phyloP scores from a whole-genome alignment of 805 yeast genomes.

The Hanseniaspora vineae region DNA sequence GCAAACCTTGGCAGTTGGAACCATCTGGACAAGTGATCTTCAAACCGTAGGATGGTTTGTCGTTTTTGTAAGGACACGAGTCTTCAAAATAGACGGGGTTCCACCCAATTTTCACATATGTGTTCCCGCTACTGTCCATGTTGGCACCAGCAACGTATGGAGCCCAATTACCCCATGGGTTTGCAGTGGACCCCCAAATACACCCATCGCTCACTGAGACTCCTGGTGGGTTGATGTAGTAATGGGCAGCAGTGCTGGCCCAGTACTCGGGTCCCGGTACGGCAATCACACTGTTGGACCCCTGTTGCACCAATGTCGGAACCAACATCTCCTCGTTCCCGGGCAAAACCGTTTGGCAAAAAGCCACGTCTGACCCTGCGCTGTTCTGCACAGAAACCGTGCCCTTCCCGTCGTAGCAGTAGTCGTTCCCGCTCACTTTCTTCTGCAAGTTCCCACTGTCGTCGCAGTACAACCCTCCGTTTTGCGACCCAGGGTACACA shows the following conservation, averaged over 20 bases:
- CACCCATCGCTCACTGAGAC: conserved; percentile 65
- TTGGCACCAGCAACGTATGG: conserved; percentile 92
- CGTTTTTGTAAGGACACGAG: conserved; percentile 37
- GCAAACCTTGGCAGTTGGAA: conserved; percentile 55
- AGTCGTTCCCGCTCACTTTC: conserved; percentile 42
- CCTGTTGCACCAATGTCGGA: conserved; percentile 56
- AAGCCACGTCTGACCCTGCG: conserved; percentile 51
- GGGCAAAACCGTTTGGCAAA: conserved; percentile 88
- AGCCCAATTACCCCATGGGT: conserved; percentile 81
- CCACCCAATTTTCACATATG: conserved; percentile 82
- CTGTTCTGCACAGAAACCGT: conserved; percentile 50
- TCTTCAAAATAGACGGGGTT: conserved; percentile 71
- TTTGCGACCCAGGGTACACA: conserved; percentile 61
- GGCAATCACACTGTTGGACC: conserved; percentile 43
- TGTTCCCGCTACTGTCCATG: conserved; percentile 53
- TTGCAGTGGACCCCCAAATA: conserved; percentile 61
- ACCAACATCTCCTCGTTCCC: conserved; percentile 92
- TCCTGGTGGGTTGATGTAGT: conserved; percentile 76
- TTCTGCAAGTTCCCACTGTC: conserved; percentile 52
- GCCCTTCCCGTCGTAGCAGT: conserved; percentile 70
- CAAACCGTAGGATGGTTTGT: conserved; percentile 56
- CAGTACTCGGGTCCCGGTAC: conserved; percentile 79
- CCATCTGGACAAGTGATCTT: conserved; percentile 62
- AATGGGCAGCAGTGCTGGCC: conserved; percentile 81
- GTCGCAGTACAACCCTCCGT: conserved; percentile 78